Base-by-base conservation (phyloP, 2,329 filamentous ascomycete genomes). In the Colletotrichum sojae region DNA sequence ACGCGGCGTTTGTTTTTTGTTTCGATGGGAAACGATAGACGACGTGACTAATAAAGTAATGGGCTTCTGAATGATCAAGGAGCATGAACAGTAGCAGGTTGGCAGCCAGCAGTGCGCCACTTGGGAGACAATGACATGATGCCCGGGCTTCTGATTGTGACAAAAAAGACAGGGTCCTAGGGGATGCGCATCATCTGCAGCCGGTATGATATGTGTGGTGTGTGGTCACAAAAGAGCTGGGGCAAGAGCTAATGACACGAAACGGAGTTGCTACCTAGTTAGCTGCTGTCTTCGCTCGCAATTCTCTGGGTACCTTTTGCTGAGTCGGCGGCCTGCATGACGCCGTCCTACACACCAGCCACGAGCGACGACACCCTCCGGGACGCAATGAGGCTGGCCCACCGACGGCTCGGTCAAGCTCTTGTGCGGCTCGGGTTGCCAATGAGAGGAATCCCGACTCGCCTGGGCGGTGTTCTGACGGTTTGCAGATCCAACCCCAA, bases 281-380 rank as follows among this genome's bases (percentile, higher is more conserved):
- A 25, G 22, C 22, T 25, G 2, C 22, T 25, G 22, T 25, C 22
- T 12, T 12, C 25, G 39, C 48, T 46, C 51, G 20, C 48, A 63
- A 31, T 40, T 27, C n/a, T 48, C 10, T 36, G 31, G 52, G 56
- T 58, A 62, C 64, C 69, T 52, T 63, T 73, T 72, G 73, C 75
- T 72, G 69, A 75, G 73, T 73, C 73, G 71, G 73, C 72, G 71
- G 72, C 72, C 72, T 73, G 73, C 73, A 74, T 73, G 36, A 73
- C 73, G 74, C 48, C 61, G 73, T 77, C 68, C 73, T 69, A 73
- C 74, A 36, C 54, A 59, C 46, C 31, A 31, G 25, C 40, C 54
- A 25, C 55, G 48, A 43, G 40, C 65, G 48, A 65, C 49, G 48
- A 65, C 54, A 55, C 40, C 60, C 27, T 49, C 59, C 39, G 39